Evolutionary conservation across 2,329 filamentous ascomycete species (phyloP).

Genomic region (Cytospora leucostoma): DNA sequence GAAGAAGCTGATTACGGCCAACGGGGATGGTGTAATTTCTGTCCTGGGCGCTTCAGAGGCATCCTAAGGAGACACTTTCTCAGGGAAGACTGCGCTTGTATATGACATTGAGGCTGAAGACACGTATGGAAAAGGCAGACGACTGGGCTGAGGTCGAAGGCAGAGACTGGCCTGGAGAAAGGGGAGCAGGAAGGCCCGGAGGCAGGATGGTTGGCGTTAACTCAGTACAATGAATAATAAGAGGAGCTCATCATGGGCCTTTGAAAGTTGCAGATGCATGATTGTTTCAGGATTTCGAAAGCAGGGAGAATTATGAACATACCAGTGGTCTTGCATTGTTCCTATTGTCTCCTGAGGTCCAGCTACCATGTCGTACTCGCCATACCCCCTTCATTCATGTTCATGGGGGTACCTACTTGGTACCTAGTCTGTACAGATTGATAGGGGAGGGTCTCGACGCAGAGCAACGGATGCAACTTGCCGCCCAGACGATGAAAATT

Average conservation of each 20-base stretch:
- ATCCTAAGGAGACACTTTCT: not conserved
- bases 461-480: not conserved
- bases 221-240: conserved; percentile 6
- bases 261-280: not conserved
- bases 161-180: not conserved
- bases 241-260: conserved; percentile 4
- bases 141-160: not conserved
- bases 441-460: not conserved
- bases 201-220: not conserved
- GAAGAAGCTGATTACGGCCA: conserved; percentile 73
- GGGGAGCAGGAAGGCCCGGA: not conserved
- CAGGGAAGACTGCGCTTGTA: not conserved
- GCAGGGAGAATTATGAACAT: not conserved
- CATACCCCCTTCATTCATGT: not conserved
- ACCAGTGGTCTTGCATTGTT: not conserved
- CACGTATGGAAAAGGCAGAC: not conserved
- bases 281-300: not conserved
- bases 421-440: not conserved
- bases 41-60: conserved; percentile 62
- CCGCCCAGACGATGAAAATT: too few species aligned
- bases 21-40: conserved; percentile 72
- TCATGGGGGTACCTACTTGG: too few species aligned
- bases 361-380: not conserved
- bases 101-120: not conserved
- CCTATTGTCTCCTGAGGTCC: not conserved